These are phyloP conservation scores for Trypanosoma conorhini DNA, from an alignment of 208 protist genomes.

Conservation along the genomic window DNA sequence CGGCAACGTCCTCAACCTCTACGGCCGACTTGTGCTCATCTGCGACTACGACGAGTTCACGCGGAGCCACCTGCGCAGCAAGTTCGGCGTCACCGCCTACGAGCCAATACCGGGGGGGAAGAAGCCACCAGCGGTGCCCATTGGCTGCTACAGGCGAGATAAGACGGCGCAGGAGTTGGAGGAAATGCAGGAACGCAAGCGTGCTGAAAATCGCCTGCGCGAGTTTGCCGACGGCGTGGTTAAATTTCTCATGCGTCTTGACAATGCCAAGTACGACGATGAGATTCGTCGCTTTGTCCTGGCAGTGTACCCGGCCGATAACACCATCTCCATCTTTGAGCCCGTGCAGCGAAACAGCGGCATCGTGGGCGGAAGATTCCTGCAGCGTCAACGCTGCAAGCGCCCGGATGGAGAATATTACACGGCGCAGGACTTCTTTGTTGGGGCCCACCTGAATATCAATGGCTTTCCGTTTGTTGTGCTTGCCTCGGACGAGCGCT, in stretches of 20 bases:
- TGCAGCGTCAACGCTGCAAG: constrained; percentile 84
- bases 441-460: constrained; percentile 77
- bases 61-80: constrained; percentile 75
- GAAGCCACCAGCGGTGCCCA: constrained; percentile 60
- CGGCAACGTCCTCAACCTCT: constrained; percentile 90
- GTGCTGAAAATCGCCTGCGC: constrained; percentile 80
- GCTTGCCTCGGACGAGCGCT: constrained; percentile 85
- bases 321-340: constrained; percentile 93
- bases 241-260: constrained; percentile 90
- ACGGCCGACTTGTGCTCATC: constrained; percentile 83
- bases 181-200: constrained; percentile 70
- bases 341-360: constrained; percentile 93
- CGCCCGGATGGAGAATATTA: constrained; percentile 62
- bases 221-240: constrained; percentile 82
- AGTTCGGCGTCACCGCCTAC: constrained; percentile 67
- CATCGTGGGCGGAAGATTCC: constrained; percentile 94
- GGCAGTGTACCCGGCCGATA: constrained; percentile 90
- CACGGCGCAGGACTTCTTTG: constrained; percentile 84
- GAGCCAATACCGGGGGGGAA: constrained; percentile 58
- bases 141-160: constrained; percentile 80
- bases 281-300: constrained; percentile 91
- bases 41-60: constrained; percentile 96
- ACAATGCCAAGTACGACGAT: constrained; percentile 83
- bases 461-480: constrained; percentile 86
- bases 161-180: constrained; percentile 86